phyloP scores from a whole-genome alignment of 2,329 filamentous ascomycete species.

The Daldinia sp. region DNA sequence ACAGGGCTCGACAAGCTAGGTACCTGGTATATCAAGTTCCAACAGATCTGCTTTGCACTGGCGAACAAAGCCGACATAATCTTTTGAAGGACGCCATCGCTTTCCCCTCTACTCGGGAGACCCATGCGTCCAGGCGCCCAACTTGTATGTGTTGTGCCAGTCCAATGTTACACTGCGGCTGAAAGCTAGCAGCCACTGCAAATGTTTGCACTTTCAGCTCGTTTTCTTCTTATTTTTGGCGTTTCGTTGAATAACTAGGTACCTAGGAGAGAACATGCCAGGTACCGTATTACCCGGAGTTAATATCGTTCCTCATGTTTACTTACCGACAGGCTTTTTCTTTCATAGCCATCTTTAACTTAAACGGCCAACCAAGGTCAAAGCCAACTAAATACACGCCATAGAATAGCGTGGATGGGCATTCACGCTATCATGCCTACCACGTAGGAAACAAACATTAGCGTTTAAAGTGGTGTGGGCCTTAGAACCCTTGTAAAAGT shows the following conservation, averaged over 20 bases:
- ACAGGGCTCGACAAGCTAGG: background rate
- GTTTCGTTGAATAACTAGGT: background rate
- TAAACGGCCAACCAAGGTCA: background rate
- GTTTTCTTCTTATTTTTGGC: background rate
- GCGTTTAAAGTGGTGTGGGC: background rate
- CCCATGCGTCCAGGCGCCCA: constrained; percentile 9
- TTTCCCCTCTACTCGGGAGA: constrained; percentile 9
- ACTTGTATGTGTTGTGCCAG: constrained; percentile 12
- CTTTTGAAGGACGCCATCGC: background rate
- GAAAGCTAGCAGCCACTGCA: constrained; percentile 18
- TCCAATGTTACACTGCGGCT: constrained; percentile 37
- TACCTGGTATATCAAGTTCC: background rate
- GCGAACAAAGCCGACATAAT: constrained; percentile 22
- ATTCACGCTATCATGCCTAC: background rate
- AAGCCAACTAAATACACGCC: background rate
- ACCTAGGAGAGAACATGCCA: no score
- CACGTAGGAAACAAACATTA: constrained; percentile 6
- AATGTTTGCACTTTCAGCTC: constrained; percentile 25
- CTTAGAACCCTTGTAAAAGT: background rate
- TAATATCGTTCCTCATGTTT: background rate
- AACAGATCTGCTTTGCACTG: constrained; percentile 3
- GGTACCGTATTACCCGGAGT: no score
- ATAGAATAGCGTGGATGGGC: background rate
- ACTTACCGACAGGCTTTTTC: background rate
- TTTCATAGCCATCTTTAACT: background rate